A percentile compares a stretch with the other conserved stretches of the same genome.
phyloP scores from a whole-genome alignment of 1,284 basidiomycete species.

The Cryptococcus neoformans region DNA sequence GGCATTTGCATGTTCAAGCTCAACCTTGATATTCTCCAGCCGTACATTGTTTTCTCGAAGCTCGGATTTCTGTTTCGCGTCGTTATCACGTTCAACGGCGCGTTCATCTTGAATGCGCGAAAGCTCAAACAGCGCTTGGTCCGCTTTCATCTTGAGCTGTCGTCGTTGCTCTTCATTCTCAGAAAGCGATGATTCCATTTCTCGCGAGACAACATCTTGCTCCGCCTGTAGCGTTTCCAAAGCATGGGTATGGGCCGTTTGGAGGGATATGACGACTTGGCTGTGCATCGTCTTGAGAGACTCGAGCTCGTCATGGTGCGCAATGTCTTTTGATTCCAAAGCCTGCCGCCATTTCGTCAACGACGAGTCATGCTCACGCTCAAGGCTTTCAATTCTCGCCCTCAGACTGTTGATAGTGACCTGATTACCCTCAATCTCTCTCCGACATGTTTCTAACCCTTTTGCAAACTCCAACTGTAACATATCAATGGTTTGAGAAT shows the following conservation, averaged over 20 bases:
- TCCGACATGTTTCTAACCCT: not conserved
- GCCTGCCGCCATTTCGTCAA: slow-evolving; percentile 5
- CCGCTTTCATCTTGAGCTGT: slow-evolving; percentile 44
- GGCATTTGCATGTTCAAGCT: slow-evolving; percentile 21
- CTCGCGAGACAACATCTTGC: slow-evolving; percentile 28
- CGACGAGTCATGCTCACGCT: slow-evolving; percentile 6
- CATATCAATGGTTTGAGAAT: slow-evolving; percentile 16
- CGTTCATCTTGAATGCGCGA: slow-evolving; percentile 40
- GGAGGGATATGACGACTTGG: slow-evolving; percentile 16
- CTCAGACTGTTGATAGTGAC: not conserved
- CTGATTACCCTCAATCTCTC: slow-evolving; percentile 9
- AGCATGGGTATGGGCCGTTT: slow-evolving; percentile 17
- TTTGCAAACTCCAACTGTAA: slow-evolving; percentile 16
- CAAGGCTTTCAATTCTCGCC: slow-evolving; percentile 10
- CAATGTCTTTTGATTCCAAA: slow-evolving; percentile 9
- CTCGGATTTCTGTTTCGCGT: slow-evolving; percentile 30
- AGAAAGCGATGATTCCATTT: slow-evolving; percentile 38
- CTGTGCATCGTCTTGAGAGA: slow-evolving; percentile 21
- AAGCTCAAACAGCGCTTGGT: slow-evolving; percentile 43
- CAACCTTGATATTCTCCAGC: slow-evolving; percentile 20
- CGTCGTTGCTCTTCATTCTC: slow-evolving; percentile 39
- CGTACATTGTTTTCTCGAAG: slow-evolving; percentile 18
- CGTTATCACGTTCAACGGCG: slow-evolving; percentile 28
- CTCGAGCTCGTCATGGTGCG: slow-evolving; percentile 16
- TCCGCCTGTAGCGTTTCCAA: slow-evolving; percentile 23